Base-by-base conservation (phyloP, 805 yeast species). In the Yarrowia yakushimensis region DNA sequence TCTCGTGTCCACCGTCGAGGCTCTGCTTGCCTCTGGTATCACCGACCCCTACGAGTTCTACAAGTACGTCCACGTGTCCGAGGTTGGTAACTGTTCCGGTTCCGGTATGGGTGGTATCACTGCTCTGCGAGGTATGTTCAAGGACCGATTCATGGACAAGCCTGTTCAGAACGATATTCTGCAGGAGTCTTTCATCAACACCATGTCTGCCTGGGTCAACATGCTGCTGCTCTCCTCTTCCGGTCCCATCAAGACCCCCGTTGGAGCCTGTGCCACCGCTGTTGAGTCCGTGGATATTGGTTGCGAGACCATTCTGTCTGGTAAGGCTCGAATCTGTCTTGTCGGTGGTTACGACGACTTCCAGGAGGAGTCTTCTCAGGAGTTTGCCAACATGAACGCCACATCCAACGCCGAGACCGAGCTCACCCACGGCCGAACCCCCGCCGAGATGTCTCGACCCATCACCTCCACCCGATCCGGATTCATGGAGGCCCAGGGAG, bases 51-150 rank as follows among this genome's bases (percentile, higher is more conserved):
- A 91, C 76, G 99, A 94, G 80, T 90, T 96, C 82, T 94, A 94
- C 83, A 87, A 93, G 79, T 96, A 94, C 75, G 96, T 96, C 57
- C 99, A 94, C 76, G 96, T 94, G 63, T 91, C 98, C 50, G 98
- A 94, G 78, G 91, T 94, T 69, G 99, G 99, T 81, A 96, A 93
- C 84, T 92, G 98, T 83, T 88, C 97, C 54, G 99, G 99, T 81
- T 91, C 97, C 63, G 99, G 99, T 85, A 93, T 94, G 96, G 99
- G 99, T 79, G 99, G 99, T 87, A 96, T 93, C 71, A 76, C 88
- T 69, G 99, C 99, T 60, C 79, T 94, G 73, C 89, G 96, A 76
- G 97, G 97, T 70, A 94, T 94, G 98, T 94, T 91, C 82, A 91
- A 83, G 77, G 97, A 93, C 73, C 86, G 99, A 79, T 94, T 82